Base-by-base conservation (phyloP, 345 rosid genomes). In the Pugionium cornutum region DNA sequence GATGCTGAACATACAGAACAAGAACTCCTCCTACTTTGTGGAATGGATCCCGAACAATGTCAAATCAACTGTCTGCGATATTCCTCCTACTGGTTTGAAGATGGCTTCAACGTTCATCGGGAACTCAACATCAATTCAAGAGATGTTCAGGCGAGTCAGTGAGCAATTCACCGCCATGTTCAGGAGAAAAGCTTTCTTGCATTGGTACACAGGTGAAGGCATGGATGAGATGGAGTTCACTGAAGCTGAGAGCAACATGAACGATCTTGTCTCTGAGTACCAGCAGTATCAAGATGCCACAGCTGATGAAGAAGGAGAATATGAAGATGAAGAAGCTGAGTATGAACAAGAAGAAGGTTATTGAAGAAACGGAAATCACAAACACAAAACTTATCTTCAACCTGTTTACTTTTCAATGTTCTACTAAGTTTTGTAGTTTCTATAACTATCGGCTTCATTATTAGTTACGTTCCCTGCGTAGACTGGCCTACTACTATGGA, bases 261-360 rank as follows among this genome's bases (percentile, higher is more conserved):
- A 18, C 18, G 18, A 18, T 18, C 18, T 18, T 18, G 18, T 86
- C 11, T 81, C 87, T 0, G 89, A 86, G 78, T 86, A 86, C 48
- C 92, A 86, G 76, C 89, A 86, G 68, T 86, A 86, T 68, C 92
- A 86, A 62, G 92, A 86, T 78, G 92, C 92, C 31, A 83, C 88
- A 80, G 18, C 18, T 18, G 18, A 18, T 18, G 18, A 18, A 18
- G 18, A 18, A 18, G 18, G 18, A 18, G 18, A 79, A 0, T 77
- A 84, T 2, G 83, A 86, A 44, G 92, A 82, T 1, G 74, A 69
- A 39, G 83, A 75, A 11, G 76, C 62, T 0, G 80, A 77, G 34
- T 77, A 75, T 8, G 68, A 72, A 6, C 76, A 73, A 39, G 86
- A 77, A 44, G 77, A 76, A 57, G 49, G 36, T 40, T 35, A 76